phyloP scores from a whole-genome alignment of 352 stramenopile species.

The Pythium phragmitis region DNA sequence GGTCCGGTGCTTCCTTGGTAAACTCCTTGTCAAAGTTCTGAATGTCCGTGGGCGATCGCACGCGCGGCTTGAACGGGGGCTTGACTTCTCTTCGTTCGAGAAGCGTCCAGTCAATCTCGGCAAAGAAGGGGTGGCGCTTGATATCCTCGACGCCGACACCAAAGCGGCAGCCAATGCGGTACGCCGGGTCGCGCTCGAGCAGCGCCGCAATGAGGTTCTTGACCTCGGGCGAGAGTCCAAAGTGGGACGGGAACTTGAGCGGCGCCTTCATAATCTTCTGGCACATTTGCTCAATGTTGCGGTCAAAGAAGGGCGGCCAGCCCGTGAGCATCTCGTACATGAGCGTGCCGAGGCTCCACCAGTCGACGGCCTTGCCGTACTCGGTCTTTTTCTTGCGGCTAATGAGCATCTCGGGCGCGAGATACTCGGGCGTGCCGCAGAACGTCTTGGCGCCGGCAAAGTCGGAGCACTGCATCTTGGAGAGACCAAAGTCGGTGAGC shows the following conservation, averaged over 20 bases:
- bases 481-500: slow-evolving; percentile 93
- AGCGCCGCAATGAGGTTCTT: slow-evolving; percentile 81
- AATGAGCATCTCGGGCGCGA: slow-evolving; percentile 89
- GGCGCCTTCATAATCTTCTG: slow-evolving; percentile 89
- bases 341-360: slow-evolving; percentile 92
- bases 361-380: slow-evolving; percentile 93
- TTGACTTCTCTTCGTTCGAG: slow-evolving; percentile 72
- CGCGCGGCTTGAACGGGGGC: slow-evolving; percentile 85
- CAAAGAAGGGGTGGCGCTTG: slow-evolving; percentile 81
- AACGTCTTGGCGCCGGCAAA: slow-evolving; percentile 85
- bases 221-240: slow-evolving; percentile 66
- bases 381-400: slow-evolving; percentile 86
- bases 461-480: slow-evolving; percentile 84
- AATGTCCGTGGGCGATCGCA: slow-evolving; percentile 76
- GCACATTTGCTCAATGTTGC: slow-evolving; percentile 91
- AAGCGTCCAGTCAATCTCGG: slow-evolving; percentile 70
- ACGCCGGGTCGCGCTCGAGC: slow-evolving; percentile 67
- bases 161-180: slow-evolving; percentile 69
- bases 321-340: slow-evolving; percentile 96
- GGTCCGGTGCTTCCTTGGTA: slow-evolving; percentile 79
- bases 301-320: slow-evolving; percentile 92
- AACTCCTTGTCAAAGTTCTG: slow-evolving; percentile 91
- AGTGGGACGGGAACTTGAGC: slow-evolving; percentile 86
- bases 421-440: slow-evolving; percentile 87
- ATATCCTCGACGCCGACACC: slow-evolving; percentile 70